Evolutionary conservation across 2,329 filamentous ascomycete genomes (phyloP).

Genomic region (Daldinia sp.): DNA sequence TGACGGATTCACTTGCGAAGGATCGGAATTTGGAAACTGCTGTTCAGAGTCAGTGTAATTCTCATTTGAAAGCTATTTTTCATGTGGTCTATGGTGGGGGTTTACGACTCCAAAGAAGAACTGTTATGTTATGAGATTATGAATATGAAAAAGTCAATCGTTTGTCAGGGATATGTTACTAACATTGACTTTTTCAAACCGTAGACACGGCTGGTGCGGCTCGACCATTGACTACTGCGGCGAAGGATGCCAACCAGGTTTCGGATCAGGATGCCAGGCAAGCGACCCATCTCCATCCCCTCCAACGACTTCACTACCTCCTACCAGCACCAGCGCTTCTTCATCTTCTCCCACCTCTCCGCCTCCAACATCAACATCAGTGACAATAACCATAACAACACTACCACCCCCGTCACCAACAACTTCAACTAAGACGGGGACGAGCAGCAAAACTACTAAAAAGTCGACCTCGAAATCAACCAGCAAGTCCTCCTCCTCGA

Average conservation of each 20-base stretch:
- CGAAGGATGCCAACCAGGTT: slow-evolving; percentile 54
- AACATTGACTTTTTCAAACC: slow-evolving; percentile 13
- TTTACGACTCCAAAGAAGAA: slow-evolving; percentile 1
- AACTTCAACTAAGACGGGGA: slow-evolving; percentile 39
- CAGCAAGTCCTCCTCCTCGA: slow-evolving; percentile 24
- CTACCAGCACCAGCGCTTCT: slow-evolving; percentile 29
- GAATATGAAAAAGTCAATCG: slow-evolving; percentile 22
- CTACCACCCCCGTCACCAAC: slow-evolving; percentile 25
- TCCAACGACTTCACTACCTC: slow-evolving; percentile 35
- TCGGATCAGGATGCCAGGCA: slow-evolving; percentile 50
- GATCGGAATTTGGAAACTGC: slow-evolving; percentile 50
- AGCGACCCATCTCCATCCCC: slow-evolving; percentile 41
- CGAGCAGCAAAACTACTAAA: slow-evolving; percentile 32
- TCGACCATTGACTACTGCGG: slow-evolving; percentile 56
- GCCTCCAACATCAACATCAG: slow-evolving; percentile 24
- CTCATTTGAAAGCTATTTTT: not conserved
- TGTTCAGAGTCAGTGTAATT: slow-evolving; percentile 49
- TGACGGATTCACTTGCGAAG: slow-evolving; percentile 47
- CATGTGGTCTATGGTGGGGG: not conserved
- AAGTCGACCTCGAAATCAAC: slow-evolving; percentile 41
- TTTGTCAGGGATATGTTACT: slow-evolving; percentile 18
- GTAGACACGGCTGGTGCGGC: slow-evolving; percentile 55
- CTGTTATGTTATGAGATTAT: slow-evolving; percentile 12
- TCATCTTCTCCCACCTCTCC: slow-evolving; percentile 14
- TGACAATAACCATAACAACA: slow-evolving; percentile 19